These are phyloP conservation scores for Pinus tabuliformis DNA, from an alignment of 75 land plant genomes.

Conservation along the genomic window DNA sequence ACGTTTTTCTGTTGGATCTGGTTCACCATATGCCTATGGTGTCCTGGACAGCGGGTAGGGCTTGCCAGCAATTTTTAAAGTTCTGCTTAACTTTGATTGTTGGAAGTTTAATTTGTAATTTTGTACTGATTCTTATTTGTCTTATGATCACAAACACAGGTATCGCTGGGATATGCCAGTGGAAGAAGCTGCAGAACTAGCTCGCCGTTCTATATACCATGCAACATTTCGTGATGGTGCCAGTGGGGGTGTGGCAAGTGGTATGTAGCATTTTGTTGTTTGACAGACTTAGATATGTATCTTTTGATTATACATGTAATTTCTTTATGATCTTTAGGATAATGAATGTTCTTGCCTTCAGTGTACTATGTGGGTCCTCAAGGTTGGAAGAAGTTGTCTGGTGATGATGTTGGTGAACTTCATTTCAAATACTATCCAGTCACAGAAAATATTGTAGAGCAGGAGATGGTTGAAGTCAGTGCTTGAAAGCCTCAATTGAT, in stretches of 20 bases:
- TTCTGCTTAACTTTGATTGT: not conserved
- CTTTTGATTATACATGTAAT: not conserved
- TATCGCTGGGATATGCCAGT: conserved; percentile 77
- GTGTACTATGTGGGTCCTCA: conserved; percentile 85
- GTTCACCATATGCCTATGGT: conserved; percentile 96
- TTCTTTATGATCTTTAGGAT: not conserved
- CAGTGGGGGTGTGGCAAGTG: conserved; percentile 97
- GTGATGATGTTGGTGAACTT: conserved; percentile 92
- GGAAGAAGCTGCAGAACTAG: conserved; percentile 91
- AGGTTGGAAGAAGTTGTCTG: conserved; percentile 92
- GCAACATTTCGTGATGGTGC: conserved; percentile 98
- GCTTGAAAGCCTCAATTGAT: conserved; percentile 1
- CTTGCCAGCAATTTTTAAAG: not conserved
- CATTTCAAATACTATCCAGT: conserved; percentile 88
- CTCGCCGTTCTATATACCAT: conserved; percentile 90
- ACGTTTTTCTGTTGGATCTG: conserved; percentile 95
- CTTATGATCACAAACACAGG: conserved; percentile 19
- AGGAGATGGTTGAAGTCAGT: conserved; percentile 71
- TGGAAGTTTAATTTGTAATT: not conserved
- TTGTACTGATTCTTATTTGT: not conserved
- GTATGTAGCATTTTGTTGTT: conserved; percentile 26
- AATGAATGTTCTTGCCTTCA: conserved; percentile 20
- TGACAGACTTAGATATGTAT: not conserved
- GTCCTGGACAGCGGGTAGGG: conserved; percentile 86
- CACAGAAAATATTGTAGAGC: conserved; percentile 49